Evolutionary conservation across 176 grass and related monocot species (phyloP), one percentile per base, ranked within the genome.

Genomic region (Metroxylon sagu): DNA sequence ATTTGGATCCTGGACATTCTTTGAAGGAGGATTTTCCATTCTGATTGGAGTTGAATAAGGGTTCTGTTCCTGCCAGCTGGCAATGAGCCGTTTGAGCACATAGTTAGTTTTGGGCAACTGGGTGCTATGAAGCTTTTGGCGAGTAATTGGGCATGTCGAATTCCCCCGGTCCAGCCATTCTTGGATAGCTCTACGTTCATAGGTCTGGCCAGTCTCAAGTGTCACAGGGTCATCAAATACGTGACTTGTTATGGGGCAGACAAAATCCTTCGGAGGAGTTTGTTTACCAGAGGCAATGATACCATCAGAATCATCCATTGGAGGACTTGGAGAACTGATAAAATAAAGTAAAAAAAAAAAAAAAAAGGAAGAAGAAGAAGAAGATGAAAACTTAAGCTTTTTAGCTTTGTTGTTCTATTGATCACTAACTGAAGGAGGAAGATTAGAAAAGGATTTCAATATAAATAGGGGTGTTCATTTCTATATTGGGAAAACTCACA

Each of bases 161-260:
- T 83, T 89, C 23, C 85, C 80, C 6, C 77, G 73, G 58, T 74
- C 65, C 1, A 89, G 76, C 85, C 85, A 89, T 81, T 89, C 85
- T 56, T 83, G 80, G 65, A 89, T 89, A 29, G 85, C 85, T 19
- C 75, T 71, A 1, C 85, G 85, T 77, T 89, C 85, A 57, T 89
- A 89, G 6, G 85, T 89, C 65, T 89, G 85, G 3, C 80, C 80
- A 35, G 80, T 80, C 73, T 84, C 85, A 18, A 89, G 73, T 3
- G 85, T 89, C 39, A 89, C 85, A 14, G 85, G 85, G 71, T 89
- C 85, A 39, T 89, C 80, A 74, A 89, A 89, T 53, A 89, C 18
- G 71, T 80, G 77, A 52, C 73, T 80, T 0, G 85, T 89, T 70
- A 89, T 89, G 27, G 85, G 77, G 65, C 85, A 89, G 60, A 89